Percentiles rank a stretch among this genome's conserved stretches.
phyloP scores from a whole-genome alignment of 352 stramenopile genomes.

The Globisporangium uncinulatum region DNA sequence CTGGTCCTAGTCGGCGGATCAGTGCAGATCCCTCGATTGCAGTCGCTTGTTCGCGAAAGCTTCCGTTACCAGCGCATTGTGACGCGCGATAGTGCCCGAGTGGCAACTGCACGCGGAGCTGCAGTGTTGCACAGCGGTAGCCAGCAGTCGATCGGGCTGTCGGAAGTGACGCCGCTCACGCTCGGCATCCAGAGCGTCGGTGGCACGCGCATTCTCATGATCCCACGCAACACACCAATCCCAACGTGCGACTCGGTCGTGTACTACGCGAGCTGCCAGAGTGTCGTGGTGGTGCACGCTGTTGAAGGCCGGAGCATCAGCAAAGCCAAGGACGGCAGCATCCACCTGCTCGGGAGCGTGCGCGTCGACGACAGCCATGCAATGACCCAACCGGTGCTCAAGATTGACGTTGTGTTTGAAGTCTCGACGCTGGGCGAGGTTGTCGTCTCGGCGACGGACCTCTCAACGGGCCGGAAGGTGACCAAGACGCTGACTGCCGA shows the following conservation, averaged over 20 bases:
- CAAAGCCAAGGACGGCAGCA: background rate
- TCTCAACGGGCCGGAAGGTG: conserved; percentile 17
- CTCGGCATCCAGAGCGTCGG: conserved; percentile 28
- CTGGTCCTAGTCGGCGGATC: conserved; percentile 32
- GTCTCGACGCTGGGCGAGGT: conserved; percentile 16
- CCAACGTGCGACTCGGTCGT: conserved; percentile 20
- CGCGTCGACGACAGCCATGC: conserved; percentile 19
- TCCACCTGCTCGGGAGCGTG: conserved; percentile 20
- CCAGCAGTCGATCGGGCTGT: conserved; percentile 4
- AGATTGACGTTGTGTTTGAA: conserved; percentile 29
- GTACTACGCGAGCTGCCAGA: conserved; percentile 32
- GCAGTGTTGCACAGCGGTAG: conserved; percentile 13
- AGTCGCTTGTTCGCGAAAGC: conserved; percentile 15
- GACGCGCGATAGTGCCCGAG: background rate
- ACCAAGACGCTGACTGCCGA: conserved; percentile 16
- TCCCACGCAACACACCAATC: conserved; percentile 17
- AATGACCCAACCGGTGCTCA: conserved; percentile 22
- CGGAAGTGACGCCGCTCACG: conserved; percentile 20
- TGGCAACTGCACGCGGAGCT: conserved; percentile 12
- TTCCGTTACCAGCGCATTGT: conserved; percentile 13
- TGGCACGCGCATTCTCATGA: conserved; percentile 20
- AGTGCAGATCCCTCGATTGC: conserved; percentile 20
- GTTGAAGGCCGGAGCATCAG: conserved; percentile 18
- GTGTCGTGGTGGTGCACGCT: conserved; percentile 22
- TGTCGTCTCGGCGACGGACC: conserved; percentile 19